Conservation (phyloP, 805 yeast species). For the Myxozyma neotropica region DNA sequence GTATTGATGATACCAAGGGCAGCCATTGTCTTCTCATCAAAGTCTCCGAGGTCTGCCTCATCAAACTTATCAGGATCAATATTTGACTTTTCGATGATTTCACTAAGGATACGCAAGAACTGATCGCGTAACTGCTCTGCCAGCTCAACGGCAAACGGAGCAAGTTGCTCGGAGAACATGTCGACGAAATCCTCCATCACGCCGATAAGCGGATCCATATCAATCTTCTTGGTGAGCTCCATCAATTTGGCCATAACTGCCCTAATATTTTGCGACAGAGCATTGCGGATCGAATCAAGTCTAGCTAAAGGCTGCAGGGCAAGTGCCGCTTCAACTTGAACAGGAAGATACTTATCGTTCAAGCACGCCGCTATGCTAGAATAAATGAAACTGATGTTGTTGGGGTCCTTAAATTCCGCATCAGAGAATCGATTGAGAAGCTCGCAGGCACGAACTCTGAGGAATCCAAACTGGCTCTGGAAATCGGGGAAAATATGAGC, state of each 20-base stretch:
- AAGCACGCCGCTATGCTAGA: slow-evolving; percentile 46
- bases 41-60: slow-evolving; percentile 51
- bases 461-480: slow-evolving; percentile 57
- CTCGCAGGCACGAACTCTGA: slow-evolving; percentile 63
- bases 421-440: slow-evolving; percentile 61
- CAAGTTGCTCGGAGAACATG: slow-evolving; percentile 79
- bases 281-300: slow-evolving; percentile 65
- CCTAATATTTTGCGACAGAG: slow-evolving; percentile 67
- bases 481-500: slow-evolving; percentile 73
- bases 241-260: slow-evolving; percentile 81
- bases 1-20: slow-evolving; percentile 82
- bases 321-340: slow-evolving; percentile 79
- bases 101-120: slow-evolving; percentile 68
- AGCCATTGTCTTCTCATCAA: slow-evolving; percentile 64
- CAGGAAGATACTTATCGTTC: slow-evolving; percentile 62
- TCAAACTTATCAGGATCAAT: slow-evolving; percentile 45
- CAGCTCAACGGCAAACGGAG: slow-evolving; percentile 83
- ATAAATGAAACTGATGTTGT: slow-evolving; percentile 60
- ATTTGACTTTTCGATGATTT: slow-evolving; percentile 58
- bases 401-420: slow-evolving; percentile 56
- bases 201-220: slow-evolving; percentile 80
- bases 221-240: slow-evolving; percentile 74
- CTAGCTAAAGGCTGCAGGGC: slow-evolving; percentile 79
- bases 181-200: slow-evolving; percentile 97
- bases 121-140: slow-evolving; percentile 56